Base-by-base conservation (phyloP, 495 filamentous ascomycete genomes). In the Aspergillus haitiensis region DNA sequence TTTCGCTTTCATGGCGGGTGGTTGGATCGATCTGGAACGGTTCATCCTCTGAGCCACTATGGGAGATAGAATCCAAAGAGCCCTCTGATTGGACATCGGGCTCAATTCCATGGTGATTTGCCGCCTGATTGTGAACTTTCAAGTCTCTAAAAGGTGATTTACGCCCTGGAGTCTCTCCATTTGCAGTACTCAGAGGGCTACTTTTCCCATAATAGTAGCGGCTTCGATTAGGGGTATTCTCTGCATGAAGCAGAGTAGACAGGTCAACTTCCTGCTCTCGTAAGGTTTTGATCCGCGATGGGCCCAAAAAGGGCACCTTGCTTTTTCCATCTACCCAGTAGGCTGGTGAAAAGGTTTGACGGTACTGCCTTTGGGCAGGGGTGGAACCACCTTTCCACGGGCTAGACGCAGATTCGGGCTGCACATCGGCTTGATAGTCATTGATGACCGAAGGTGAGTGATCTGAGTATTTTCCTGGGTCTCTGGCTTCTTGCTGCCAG, bases 401-500 rank as follows among this genome's bases (percentile, higher is more conserved):
- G 42, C 56, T 66, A 27, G 59, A 65, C 18, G 40, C 58, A 9
- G 49, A 55, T 31, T 40, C 48, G 35, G 51, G 32, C 3, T 49
- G 55, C 7, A 21, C 53, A 31, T 66, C 61, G 44, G 69, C 56
- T 9, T 51, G 49, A 16, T 59, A 16, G 13, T 55, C 46, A 18
- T 62, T 39, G 33, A 21, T 39, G 33, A 21, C 42, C 33, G 54
- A 32, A 21, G 62, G 60, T 34, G 54, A 69, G 6, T 61, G 67
- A 36, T 69, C 61, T 6, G 72, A 71, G 21, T 70, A 31, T 13
- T 69, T 56, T 21, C 70, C 72, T 51, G 71, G 65, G 33, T 75
- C 72, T 10, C 68, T 67, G 32, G 77, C 77, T 59, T 80, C 75
- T 62, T 71, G 67, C 58, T 78, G 77, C 77, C 77, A 80, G 21